phyloP scores from a whole-genome alignment of 306 rosid species.

The Psophocarpus tetragonolobus region DNA sequence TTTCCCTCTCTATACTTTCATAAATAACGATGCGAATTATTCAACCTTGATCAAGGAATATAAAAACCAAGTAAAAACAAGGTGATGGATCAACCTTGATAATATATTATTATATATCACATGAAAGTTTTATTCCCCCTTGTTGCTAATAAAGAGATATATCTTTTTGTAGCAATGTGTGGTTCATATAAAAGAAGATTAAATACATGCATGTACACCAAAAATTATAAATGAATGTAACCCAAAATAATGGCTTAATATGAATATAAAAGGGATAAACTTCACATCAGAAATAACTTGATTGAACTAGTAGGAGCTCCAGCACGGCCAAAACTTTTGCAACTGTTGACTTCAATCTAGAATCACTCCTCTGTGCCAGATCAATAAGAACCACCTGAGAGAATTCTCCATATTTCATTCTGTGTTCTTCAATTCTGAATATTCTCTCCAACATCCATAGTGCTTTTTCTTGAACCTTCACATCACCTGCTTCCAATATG shows the following conservation, averaged over 20 bases:
- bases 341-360: conserved; percentile 59
- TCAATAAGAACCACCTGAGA: conserved; percentile 76
- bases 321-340: conserved; percentile 65
- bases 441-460: conserved; percentile 78
- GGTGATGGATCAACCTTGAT: conserved; percentile 1
- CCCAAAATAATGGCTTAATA: background rate
- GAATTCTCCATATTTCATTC: conserved; percentile 51
- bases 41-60: background rate
- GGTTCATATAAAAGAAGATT: background rate
- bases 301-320: conserved; percentile 67
- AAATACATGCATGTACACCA: conserved; percentile 15
- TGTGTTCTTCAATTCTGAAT: conserved; percentile 58
- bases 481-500: conserved; percentile 49
- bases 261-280: background rate
- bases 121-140: background rate
- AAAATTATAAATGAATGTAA: conserved; percentile 21
- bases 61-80: background rate
- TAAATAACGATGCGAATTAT: background rate
- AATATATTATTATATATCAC: background rate
- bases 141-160: background rate
- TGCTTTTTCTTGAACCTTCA: conserved; percentile 65
- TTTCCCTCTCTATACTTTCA: background rate
- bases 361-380: conserved; percentile 63
- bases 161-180: background rate
- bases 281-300: conserved; percentile 60